Conservation (phyloP, 352 stramenopile genomes). For the Globisporangium alternatum region DNA sequence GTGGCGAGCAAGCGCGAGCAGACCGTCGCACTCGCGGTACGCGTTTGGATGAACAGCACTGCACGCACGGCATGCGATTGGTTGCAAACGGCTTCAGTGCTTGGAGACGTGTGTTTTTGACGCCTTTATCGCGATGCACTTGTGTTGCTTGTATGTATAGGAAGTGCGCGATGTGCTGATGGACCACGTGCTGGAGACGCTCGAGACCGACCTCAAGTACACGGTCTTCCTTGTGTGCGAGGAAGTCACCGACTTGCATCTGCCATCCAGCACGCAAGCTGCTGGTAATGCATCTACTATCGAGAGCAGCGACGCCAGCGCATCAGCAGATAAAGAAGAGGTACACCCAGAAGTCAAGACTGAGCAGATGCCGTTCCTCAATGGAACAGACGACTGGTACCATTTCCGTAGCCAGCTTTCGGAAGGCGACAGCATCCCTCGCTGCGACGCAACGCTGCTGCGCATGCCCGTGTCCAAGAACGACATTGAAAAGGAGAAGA, state of each 20-base stretch:
- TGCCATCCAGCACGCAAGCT: background rate
- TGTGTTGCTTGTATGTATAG: conserved; percentile 17
- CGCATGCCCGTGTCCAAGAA: conserved; percentile 69
- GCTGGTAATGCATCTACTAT: background rate
- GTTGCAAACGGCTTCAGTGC: background rate
- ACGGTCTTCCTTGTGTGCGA: conserved; percentile 72
- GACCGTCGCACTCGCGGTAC: conserved; percentile 37
- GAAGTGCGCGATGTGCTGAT: conserved; percentile 65
- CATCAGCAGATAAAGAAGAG: background rate
- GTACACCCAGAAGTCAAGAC: background rate
- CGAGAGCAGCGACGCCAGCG: background rate
- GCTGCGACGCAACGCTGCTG: conserved; percentile 67
- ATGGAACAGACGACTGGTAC: conserved; percentile 34
- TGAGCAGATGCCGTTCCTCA: conserved; percentile 33
- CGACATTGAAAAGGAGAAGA: conserved; percentile 77
- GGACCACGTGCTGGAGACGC: conserved; percentile 56
- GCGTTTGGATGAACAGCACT: background rate
- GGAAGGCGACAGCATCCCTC: conserved; percentile 73
- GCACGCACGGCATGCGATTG: background rate
- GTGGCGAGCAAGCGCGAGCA: conserved; percentile 29
- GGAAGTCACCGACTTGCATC: conserved; percentile 52
- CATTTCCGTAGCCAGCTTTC: conserved; percentile 53
- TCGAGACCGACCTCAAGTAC: conserved; percentile 59
- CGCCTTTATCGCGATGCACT: background rate
- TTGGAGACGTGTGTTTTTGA: background rate